Percentiles rank a stretch among this genome's conserved stretches.
These are phyloP conservation scores for Pneumocystis carinii DNA, from an alignment of 1,139 yeast genomes.

Conservation along the genomic window DNA sequence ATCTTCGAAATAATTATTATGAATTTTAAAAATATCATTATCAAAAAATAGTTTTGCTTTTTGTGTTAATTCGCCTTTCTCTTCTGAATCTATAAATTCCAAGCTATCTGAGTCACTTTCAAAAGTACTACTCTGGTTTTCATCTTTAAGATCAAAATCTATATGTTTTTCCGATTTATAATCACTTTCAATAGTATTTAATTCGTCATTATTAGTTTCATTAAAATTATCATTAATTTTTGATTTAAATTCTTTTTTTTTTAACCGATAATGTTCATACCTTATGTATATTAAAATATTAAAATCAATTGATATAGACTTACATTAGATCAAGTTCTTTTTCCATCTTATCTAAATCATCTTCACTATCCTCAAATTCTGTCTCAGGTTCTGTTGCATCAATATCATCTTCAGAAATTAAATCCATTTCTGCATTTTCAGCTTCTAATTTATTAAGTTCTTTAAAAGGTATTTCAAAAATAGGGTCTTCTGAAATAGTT, in stretches of 20 bases:
- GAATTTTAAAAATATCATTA: conserved; percentile 51
- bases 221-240: conserved; percentile 74
- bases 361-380: conserved; percentile 41
- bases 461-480: conserved; percentile 77
- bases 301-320: not conserved
- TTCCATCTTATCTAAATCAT: conserved; percentile 43
- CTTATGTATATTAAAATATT: conserved; percentile 28
- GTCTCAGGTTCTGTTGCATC: conserved; percentile 17
- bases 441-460: conserved; percentile 69
- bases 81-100: conserved; percentile 30
- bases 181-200: conserved; percentile 64
- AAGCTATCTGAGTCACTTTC: conserved; percentile 9
- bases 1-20: conserved; percentile 22
- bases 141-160: conserved; percentile 14
- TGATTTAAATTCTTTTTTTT: conserved; percentile 66
- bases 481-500: conserved; percentile 51
- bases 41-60: conserved; percentile 67
- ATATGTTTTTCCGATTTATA: conserved; percentile 25
- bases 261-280: conserved; percentile 62
- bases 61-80: conserved; percentile 62
- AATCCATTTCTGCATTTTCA: conserved; percentile 70
- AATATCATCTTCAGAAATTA: conserved; percentile 28
- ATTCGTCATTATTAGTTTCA: conserved; percentile 43
- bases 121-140: conserved; percentile 14
- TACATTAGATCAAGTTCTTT: conserved; percentile 7